Base-by-base conservation (phyloP, 345 rosid genomes). In the Mercurialis annua region DNA sequence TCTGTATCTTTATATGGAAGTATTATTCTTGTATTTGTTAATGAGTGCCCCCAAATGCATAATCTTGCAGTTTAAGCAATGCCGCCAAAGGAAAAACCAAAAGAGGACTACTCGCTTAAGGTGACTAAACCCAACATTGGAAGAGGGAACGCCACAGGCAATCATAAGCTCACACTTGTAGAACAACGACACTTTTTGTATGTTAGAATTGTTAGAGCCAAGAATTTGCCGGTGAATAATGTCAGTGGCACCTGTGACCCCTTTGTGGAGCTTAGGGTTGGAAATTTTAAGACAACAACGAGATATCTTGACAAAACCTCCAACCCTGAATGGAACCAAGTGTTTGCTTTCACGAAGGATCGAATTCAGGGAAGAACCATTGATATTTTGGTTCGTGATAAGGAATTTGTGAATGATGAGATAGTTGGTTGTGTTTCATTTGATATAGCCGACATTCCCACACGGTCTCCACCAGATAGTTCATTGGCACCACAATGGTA, bases 401-500 rank as follows among this genome's bases (percentile, higher is more conserved):
- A 68, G 34, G 69, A 59, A 17, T 15, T 38, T 47, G 59, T 33
- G 18, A 53, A 47, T 52, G 69, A 76, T 43, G 78, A 68, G 36
- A 50, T 72, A 1, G 38, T 80, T 2, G 90, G 90, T 9, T 57
- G 64, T 23, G 65, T 85, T 42, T 23, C 26, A 24, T 76, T 71
- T 30, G 71, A 49, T 6, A 15, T 81, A 46, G 56, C 54, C 18
- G 84, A 80, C 18, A 36, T 80, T 54, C 81, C 86, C 3, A 69
- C 62, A 44, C 52, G 80, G 14, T 70, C 71, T 33, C 81, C 80
- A 1, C 80, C 77, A 0, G 80, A 84, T 59, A 77, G 84, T 59
- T 76, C 77, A 1, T 34, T 80, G 65, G 86, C 81, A 10, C 82
- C 84, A 2, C 75, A 80, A 50, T 80, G 84, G 86, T 74, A 80